Base-by-base conservation (phyloP, 345 rosid species). In the Boechera stricta region DNA sequence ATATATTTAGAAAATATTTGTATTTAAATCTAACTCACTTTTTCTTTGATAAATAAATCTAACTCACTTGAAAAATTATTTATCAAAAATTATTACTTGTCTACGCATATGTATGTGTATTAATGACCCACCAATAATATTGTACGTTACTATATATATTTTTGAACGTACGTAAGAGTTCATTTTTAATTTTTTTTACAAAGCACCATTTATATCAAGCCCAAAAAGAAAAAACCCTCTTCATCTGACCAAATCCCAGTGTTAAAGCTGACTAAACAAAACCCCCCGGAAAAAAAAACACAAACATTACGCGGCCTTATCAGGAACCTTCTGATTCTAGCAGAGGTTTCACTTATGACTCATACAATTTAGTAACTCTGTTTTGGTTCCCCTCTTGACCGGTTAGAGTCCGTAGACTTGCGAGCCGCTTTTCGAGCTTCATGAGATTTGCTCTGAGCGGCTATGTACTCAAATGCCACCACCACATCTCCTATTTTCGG, bases 401-500 rank as follows among this genome's bases (percentile, higher is more conserved):
- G 29, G 55, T 16, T 32, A 58, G 55, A 57, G 32, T 65, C 77
- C 3, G 62, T 77, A 48, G 77, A 71, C 72, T 72, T 64, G 62
- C 72, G 56, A 72, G 73, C 77, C 45, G 33, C 55, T 68, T 71
- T 73, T 69, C 42, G 57, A 29, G n/a, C 60, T 55, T 77, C 74
- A 8, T 48, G 15, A 57, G 77, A 68, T 44, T 75, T 74, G 49
- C 85, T 60, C 70, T 89, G 94, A 68, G 84, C 72, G n/a, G 85
- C 79, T 73, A 90, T 69, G 39, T 88, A 88, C 76, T 90, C 95
- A 24, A 95, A 90, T 5, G 99, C 99, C 2, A 85, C 94, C 28
- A 91, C 90, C 2, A 95, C 86, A 77, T 95, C 99, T 33, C 87
- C 78, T 57, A 95, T 91, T 7, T 87, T 84, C 1, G 99, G 99